A percentile compares a stretch with the other conserved stretches of the same genome.
Conservation (phyloP, 2,329 filamentous ascomycete species). For the Colletotrichum trifolii region DNA sequence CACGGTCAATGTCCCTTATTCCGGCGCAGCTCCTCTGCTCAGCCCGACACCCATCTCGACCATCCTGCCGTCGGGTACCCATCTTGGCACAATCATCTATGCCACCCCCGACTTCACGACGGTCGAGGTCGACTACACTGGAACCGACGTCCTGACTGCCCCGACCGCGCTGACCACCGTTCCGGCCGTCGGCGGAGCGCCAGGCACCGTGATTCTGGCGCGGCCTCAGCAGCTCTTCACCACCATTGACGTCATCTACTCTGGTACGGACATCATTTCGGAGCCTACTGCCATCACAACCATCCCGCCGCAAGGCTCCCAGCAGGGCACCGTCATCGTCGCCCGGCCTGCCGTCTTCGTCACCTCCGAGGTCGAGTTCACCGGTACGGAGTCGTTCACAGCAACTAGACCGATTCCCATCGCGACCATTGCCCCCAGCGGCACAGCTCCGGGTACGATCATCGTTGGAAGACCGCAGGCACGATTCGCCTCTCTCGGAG, state of each 20-base stretch:
- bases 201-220: constrained; percentile 3
- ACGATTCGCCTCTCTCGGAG: not conserved
- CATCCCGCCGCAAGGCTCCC: constrained; percentile 22
- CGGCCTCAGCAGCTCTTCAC: not conserved
- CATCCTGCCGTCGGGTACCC: not conserved
- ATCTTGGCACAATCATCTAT: constrained; percentile 1
- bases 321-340: constrained; percentile 24
- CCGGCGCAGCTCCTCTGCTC: constrained; percentile 11
- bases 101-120: constrained; percentile 1
- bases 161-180: constrained; percentile 13
- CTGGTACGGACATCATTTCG: constrained; percentile 5
- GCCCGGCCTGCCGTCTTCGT: constrained; percentile 3
- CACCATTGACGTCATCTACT: not conserved
- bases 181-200: not conserved
- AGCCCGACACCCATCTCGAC: constrained; percentile 5
- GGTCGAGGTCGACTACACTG: not conserved
- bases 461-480: constrained; percentile 8
- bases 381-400: constrained; percentile 8
- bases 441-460: constrained; percentile 22
- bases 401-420: constrained; percentile 8
- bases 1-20: not conserved
- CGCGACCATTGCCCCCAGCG: constrained; percentile 18
- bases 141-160: not conserved
- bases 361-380: constrained; percentile 7
- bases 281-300: constrained; percentile 17